phyloP scores from a whole-genome alignment of 345 rosid species.

The Populus tremula region DNA sequence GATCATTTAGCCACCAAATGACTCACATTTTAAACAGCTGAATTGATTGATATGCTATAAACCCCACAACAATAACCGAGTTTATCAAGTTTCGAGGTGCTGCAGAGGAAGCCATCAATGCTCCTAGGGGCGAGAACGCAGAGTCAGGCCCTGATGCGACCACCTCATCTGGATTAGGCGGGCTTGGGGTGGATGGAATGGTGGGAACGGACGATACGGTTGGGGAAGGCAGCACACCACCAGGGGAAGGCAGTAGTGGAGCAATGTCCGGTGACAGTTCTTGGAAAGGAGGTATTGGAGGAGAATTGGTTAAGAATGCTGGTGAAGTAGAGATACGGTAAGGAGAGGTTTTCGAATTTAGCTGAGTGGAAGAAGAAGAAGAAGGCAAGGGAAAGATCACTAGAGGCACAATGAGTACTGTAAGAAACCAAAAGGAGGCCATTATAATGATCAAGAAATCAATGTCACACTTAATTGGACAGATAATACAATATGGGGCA shows the following conservation, averaged over 20 bases:
- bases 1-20: not conserved
- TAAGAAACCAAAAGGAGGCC: constrained; percentile 47
- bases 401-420: constrained; percentile 29
- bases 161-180: constrained; percentile 68
- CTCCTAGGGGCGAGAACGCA: constrained; percentile 44
- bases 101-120: constrained; percentile 45
- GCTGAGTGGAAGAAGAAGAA: constrained; percentile 26
- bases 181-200: constrained; percentile 76
- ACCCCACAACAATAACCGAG: constrained; percentile 3
- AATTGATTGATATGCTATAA: constrained; percentile 20
- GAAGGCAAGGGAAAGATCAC: constrained; percentile 32
- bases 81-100: constrained; percentile 16
- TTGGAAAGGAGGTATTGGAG: constrained; percentile 38
- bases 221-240: constrained; percentile 43
- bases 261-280: constrained; percentile 72
- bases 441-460: constrained; percentile 58
- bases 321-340: constrained; percentile 36
- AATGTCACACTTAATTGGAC: constrained; percentile 36
- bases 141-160: constrained; percentile 41
- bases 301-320: constrained; percentile 27
- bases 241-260: constrained; percentile 74
- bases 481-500: constrained; percentile 9
- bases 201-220: constrained; percentile 58
- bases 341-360: constrained; percentile 16
- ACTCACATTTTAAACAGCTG: constrained; percentile 1